Evolutionary conservation across 1,139 yeast genomes (phyloP).

Genomic region (Candida pseudoviswanathii): DNA sequence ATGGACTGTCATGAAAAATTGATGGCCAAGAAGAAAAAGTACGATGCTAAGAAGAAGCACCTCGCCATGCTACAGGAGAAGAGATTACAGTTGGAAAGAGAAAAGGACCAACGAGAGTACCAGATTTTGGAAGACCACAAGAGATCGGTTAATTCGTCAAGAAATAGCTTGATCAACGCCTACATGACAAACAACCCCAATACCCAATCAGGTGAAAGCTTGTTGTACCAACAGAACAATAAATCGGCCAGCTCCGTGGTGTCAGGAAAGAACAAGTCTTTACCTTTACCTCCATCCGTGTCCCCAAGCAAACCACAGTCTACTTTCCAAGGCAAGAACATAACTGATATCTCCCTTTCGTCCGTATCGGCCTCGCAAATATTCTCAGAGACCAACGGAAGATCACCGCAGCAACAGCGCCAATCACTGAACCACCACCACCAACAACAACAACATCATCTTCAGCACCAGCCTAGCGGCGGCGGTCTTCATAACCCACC

Average conservation of each 20-base stretch:
- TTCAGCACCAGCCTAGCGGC: too few relatives aligned
- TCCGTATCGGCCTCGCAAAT: conserved; percentile 5
- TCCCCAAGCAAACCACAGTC: neutral
- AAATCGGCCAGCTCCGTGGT: conserved; percentile 18
- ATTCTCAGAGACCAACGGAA: conserved; percentile 4
- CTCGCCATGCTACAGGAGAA: conserved; percentile 20
- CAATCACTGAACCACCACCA: neutral
- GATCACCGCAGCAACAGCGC: neutral
- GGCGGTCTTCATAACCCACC: conserved; percentile 5
- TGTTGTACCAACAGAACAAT: conserved; percentile 12
- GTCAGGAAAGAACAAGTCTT: conserved; percentile 28
- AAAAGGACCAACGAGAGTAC: conserved; percentile 9
- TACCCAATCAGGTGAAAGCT: conserved; percentile 8
- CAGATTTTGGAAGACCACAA: conserved; percentile 10
- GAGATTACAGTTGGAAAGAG: conserved; percentile 12
- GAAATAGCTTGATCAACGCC: conserved; percentile 17
- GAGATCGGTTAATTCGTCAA: conserved; percentile 13
- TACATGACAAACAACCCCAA: conserved; percentile 12
- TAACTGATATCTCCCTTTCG: conserved; percentile 3
- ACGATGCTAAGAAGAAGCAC: conserved; percentile 49
- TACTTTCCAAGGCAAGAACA: neutral
- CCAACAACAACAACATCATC: conserved; percentile 7
- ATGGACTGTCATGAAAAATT: conserved; percentile 89
- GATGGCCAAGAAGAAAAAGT: conserved; percentile 64
- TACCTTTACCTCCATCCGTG: conserved; percentile 33